Evolutionary conservation across 2,329 filamentous ascomycete species (phyloP).

Genomic region (Paraphaeosphaeria minitans): DNA sequence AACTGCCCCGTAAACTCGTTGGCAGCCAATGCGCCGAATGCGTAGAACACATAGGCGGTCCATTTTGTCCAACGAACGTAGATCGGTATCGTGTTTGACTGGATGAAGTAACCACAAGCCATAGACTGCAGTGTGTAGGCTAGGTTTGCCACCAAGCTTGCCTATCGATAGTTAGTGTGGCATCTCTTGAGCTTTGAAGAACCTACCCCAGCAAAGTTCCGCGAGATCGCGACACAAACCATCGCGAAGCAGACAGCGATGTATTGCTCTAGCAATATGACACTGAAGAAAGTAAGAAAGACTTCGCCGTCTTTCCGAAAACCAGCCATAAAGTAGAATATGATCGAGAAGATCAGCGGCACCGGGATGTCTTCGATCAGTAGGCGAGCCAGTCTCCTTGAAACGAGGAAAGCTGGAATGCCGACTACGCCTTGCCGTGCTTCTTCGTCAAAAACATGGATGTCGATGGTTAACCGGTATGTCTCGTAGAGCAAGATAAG

Average conservation of each 20-base stretch:
- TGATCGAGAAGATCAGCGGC: conserved; percentile 70
- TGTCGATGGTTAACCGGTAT: conserved; percentile 75
- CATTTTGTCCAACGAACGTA: conserved; percentile 82
- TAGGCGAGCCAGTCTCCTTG: conserved; percentile 70
- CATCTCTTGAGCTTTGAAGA: conserved; percentile 36
- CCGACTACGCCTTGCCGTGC: conserved; percentile 73
- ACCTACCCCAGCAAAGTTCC: conserved; percentile 72
- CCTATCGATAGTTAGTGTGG: conserved; percentile 36
- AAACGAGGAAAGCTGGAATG: conserved; percentile 71
- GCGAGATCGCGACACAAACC: conserved; percentile 66
- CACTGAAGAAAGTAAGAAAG: conserved; percentile 74
- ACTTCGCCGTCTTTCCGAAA: conserved; percentile 67
- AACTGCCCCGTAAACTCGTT: conserved; percentile 76
- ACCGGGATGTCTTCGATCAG: conserved; percentile 75
- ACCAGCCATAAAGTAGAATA: conserved; percentile 80
- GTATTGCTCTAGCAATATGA: conserved; percentile 73
- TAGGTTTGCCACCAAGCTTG: conserved; percentile 73
- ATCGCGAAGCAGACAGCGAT: conserved; percentile 74
- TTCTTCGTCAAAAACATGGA: conserved; percentile 77
- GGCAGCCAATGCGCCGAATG: conserved; percentile 70
- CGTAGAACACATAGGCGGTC: conserved; percentile 64
- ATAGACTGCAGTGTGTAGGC: conserved; percentile 75
- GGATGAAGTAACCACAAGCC: conserved; percentile 78
- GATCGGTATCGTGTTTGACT: conserved; percentile 72
- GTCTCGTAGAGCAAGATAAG: conserved; percentile 77